These are phyloP conservation scores for Fusarium piperis DNA, from an alignment of 2,329 filamentous ascomycete species.

Conservation along the genomic window DNA sequence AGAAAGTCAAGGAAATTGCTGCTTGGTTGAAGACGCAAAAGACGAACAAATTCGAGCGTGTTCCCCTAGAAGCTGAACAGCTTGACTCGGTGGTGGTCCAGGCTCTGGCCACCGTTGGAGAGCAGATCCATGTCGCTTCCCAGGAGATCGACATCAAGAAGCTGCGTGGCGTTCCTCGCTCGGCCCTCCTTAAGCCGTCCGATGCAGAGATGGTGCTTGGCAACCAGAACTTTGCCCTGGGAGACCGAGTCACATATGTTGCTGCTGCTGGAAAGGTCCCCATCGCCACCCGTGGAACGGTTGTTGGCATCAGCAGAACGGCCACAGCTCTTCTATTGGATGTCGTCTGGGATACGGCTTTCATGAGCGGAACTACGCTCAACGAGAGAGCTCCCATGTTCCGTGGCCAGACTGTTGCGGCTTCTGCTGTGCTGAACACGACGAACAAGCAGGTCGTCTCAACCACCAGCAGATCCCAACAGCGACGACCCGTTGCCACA, in stretches of 20 bases:
- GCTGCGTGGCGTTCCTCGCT: conserved; percentile 83
- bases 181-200: conserved; percentile 88
- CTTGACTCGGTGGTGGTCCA: conserved; percentile 91
- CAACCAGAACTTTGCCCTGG: conserved; percentile 83
- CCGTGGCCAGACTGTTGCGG: conserved; percentile 89
- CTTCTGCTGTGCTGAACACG: conserved; percentile 89
- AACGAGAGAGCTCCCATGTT: conserved; percentile 92
- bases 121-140: conserved; percentile 65
- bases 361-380: conserved; percentile 96
- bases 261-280: conserved; percentile 94
- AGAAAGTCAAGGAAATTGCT: conserved; percentile 91
- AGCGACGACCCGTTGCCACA: conserved; percentile 60
- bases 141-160: conserved; percentile 70
- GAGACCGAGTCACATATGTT: conserved; percentile 92
- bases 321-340: conserved; percentile 85
- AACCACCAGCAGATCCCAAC: conserved; percentile 62
- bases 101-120: conserved; percentile 79
- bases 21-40: conserved; percentile 93
- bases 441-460: conserved; percentile 83
- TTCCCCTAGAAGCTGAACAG: conserved; percentile 96
- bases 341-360: conserved; percentile 91
- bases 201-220: conserved; percentile 95
- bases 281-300: conserved; percentile 89
- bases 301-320: conserved; percentile 93
- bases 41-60: conserved; percentile 90